These are phyloP conservation scores for Cercospora sp. DNA, from an alignment of 2,329 filamentous ascomycete species.

Conservation along the genomic window DNA sequence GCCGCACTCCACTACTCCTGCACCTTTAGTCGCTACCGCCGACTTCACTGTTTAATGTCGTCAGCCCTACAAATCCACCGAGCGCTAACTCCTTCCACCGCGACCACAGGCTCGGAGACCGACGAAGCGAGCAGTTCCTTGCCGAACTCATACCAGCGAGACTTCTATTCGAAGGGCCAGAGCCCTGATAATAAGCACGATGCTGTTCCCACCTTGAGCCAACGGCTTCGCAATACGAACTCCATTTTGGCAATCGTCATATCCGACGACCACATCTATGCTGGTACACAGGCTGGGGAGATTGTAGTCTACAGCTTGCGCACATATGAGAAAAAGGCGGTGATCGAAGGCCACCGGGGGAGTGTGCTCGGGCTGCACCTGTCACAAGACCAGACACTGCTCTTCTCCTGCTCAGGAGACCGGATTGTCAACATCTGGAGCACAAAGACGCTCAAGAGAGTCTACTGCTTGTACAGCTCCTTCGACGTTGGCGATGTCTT, in stretches of 20 bases:
- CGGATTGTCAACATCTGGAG: conserved; percentile 94
- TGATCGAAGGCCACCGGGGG: conserved; percentile 85
- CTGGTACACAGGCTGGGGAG: conserved; percentile 89
- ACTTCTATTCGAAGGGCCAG: conserved; percentile 29
- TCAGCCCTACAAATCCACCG: conserved; percentile 1
- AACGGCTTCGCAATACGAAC: conserved; percentile 73
- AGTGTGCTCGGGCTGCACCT: conserved; percentile 85
- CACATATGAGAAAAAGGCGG: conserved; percentile 76
- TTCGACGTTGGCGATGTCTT: conserved; percentile 97
- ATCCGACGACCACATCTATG: conserved; percentile 79
- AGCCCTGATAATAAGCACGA: conserved; percentile 26
- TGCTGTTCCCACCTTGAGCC: conserved; percentile 62
- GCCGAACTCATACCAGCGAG: not conserved
- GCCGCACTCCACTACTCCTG: conserved; percentile 9
- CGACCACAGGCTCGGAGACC: conserved; percentile 25
- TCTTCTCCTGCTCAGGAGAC: conserved; percentile 92
- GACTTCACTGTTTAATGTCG: conserved; percentile 8
- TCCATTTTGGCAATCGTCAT: conserved; percentile 82
- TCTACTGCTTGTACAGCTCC: conserved; percentile 88
- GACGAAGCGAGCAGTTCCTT: conserved; percentile 18
- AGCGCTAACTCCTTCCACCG: conserved; percentile 22
- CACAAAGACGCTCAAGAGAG: conserved; percentile 69
- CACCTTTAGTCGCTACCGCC: not conserved
- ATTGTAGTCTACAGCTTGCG: conserved; percentile 87
- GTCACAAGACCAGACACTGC: conserved; percentile 68